Evolutionary conservation across 2,329 filamentous ascomycete species (phyloP).

Genomic region (Botrytis deweyae): DNA sequence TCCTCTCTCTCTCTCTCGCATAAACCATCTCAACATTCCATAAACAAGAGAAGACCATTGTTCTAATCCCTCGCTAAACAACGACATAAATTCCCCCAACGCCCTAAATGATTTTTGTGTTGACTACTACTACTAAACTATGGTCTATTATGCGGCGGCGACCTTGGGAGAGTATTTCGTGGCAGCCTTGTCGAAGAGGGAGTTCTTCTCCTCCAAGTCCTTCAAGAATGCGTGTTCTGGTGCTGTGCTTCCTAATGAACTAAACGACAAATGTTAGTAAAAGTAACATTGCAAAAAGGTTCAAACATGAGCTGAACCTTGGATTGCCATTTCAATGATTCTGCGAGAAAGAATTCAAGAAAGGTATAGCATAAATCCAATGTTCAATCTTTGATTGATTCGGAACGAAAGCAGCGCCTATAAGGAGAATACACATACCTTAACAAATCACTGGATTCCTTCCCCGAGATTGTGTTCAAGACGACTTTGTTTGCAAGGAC

Average conservation of each 20-base stretch:
- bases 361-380: background rate
- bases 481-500: slow-evolving; percentile 83
- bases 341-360: background rate
- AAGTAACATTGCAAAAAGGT: slow-evolving; percentile 16
- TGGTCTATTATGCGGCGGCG: slow-evolving; percentile 29
- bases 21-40: background rate
- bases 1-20: background rate
- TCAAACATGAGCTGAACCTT: background rate
- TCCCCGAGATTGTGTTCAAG: slow-evolving; percentile 73
- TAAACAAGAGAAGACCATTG: background rate
- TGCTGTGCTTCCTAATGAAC: slow-evolving; percentile 56
- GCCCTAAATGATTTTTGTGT: slow-evolving; percentile 1
- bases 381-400: background rate
- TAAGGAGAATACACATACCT: slow-evolving; percentile 51
- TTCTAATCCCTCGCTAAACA: slow-evolving; percentile 9
- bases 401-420: background rate
- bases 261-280: slow-evolving; percentile 35
- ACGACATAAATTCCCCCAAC: slow-evolving; percentile 3
- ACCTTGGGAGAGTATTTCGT: slow-evolving; percentile 86
- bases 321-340: background rate
- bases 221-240: slow-evolving; percentile 68
- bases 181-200: slow-evolving; percentile 82
- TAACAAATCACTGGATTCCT: slow-evolving; percentile 61
- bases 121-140: background rate
- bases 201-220: slow-evolving; percentile 81